Evolutionary conservation across 2,329 filamentous ascomycete species (phyloP), one percentile per base, ranked within the genome.

Genomic region (Teratosphaeria zuluensis): DNA sequence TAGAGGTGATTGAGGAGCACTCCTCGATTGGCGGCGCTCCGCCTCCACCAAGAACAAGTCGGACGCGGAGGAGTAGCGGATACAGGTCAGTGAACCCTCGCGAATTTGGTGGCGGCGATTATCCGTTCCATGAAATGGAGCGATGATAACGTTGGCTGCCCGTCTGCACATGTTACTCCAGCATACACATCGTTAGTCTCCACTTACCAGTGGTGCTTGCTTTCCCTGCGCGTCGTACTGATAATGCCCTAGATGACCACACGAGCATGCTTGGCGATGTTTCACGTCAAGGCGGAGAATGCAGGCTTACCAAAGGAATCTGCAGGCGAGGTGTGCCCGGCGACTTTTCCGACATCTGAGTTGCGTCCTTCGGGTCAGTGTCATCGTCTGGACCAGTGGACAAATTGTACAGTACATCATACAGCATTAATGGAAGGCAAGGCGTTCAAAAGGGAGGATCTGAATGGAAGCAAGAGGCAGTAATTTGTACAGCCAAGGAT

Each of bases 1-100:
- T 84, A 2, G 61, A 84, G 69, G 81, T 84, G 8, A 77, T 81
- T 59, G 82, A 84, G 69, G 81, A 84, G 69, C 75, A 79, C 57
- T 78, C 77, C 4, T 71, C 73, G 19, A 73, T 77, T 48, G 68
- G 70, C 6, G 64, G 63, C 63, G 59, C 63, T 65, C 72, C 70
- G 53, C 70, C 67, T 63, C 73, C 70, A 52, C 70, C 73, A 54
- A 68, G 67, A 61, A 66, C 72, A 61, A 70, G 71, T 60, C 73
- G 72, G 54, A 74, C 72, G 56, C 66, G 72, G 59, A 69, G 74
- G 57, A 38, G 54, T 28, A 71, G 74, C 57, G 75, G 76, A 14
- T 81, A 80, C 67, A 76, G 80, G 72, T 79, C 67, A 74, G 78
- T 80, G 54, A 73, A 78, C 68, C 72, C 76, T 56, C 57, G 66